Conservation (phyloP, 257 asterid species). For the Galeopsis tetrahit region DNA sequence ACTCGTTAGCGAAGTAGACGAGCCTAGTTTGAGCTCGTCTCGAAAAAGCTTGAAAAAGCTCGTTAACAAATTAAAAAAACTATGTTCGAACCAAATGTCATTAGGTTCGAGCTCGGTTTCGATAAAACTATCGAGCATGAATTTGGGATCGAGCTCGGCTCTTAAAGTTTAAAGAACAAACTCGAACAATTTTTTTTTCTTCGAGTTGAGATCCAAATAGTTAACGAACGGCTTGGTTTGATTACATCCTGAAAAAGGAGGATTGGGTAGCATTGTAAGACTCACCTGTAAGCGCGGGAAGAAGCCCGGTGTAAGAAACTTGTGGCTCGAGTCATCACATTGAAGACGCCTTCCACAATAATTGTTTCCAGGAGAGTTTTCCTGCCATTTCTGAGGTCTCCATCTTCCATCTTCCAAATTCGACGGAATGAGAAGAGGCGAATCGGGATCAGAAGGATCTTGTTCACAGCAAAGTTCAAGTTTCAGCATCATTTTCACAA, state of each 20-base stretch:
- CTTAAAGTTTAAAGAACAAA: too few species aligned
- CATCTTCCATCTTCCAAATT: conserved; percentile 73
- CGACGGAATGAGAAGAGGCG: conserved; percentile 64
- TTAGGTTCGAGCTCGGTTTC: too few species aligned
- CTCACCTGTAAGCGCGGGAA: conserved; percentile 87
- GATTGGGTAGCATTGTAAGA: not conserved
- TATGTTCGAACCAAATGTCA: too few species aligned
- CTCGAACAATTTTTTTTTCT: too few species aligned
- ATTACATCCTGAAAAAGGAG: not conserved
- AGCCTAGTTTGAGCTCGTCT: too few species aligned
- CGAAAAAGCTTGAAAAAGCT: too few species aligned
- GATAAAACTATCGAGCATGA: too few species aligned
- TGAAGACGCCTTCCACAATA: conserved; percentile 79
- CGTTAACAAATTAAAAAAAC: too few species aligned
- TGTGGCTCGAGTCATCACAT: conserved; percentile 77
- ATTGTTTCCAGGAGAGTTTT: conserved; percentile 45
- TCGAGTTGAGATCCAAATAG: too few species aligned
- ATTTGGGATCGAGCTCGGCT: too few species aligned
- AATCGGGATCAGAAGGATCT: conserved; percentile 60
- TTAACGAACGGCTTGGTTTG: too few species aligned
- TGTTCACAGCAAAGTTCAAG: conserved; percentile 82
- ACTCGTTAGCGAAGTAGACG: too few species aligned
- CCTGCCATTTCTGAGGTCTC: conserved; percentile 71
- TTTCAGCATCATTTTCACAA: conserved; percentile 79
- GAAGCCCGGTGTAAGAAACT: conserved; percentile 75